Evolutionary conservation across 2,329 filamentous ascomycete species (phyloP), one percentile per base, ranked within the genome.

Genomic region (Scedosporium apiospermum): DNA sequence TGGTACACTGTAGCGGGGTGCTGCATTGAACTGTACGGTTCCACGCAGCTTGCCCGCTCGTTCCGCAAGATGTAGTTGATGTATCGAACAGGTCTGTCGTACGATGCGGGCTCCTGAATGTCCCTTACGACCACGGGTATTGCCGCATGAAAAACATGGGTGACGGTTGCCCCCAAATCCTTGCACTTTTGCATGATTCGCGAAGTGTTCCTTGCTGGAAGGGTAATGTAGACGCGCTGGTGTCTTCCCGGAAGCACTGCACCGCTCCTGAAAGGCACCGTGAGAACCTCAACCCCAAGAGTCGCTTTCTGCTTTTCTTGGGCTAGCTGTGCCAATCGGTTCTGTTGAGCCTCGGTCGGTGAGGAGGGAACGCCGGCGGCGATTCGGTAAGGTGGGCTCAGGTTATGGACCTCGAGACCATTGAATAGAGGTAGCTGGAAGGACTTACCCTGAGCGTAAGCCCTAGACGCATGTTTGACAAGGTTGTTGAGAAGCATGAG

Each of bases 401-500:
- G 67, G 42, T 65, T 65, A 63, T 66, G 2, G 42, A 57, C 30
- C 9, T 72, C 68, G 1, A 62, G 64, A 1, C 67, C 66, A 6
- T 71, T 66, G 1, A 72, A 63, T 1, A 21, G 3, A 0, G 69
- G 69, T 0, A 63, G 7, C 0, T 62, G 10, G 16, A 61, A 69
- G 1, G 38, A 21, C 2, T 64, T 62, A 0, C 65, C 65, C 4
- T 67, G 34, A 0, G 61, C 30, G 18, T 69, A 70, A 0, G 70
- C 69, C 3, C 68, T 57, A 0, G 70, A 64, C 0, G 70, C 68
- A 42, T 69, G 66, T 3, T 38, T 12, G 6, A 72, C 58, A 2
- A 73, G 65, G n/a, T 69, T 72, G 60, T 75, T 68, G 27, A 76
- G 64, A 2, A 76, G 65, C 2, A 69, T 68, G 3, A 77, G 68